A percentile compares a stretch with the other conserved stretches of the same genome.
phyloP scores from a whole-genome alignment of 192 early-diverging fungal species.

The Backusella macrospora region DNA sequence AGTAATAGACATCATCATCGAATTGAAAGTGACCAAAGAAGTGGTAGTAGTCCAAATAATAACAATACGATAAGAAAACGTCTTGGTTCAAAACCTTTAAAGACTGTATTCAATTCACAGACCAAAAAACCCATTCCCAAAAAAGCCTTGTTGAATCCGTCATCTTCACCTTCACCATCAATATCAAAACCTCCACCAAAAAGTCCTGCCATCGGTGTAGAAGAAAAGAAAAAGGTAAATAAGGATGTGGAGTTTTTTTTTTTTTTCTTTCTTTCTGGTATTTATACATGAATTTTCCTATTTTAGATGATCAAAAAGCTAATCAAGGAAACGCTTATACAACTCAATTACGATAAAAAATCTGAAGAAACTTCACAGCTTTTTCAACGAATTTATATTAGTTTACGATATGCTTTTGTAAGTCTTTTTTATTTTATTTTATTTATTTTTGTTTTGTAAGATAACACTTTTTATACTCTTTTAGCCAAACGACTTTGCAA shows the following conservation, averaged over 20 bases:
- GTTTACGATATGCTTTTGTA: constrained; percentile 1
- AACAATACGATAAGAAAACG: background rate
- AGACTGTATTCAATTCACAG: background rate
- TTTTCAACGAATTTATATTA: background rate
- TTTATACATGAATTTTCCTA: background rate
- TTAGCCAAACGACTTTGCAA: background rate
- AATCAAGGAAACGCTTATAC: background rate
- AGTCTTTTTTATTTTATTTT: background rate
- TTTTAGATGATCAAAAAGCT: background rate
- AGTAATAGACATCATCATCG: no score
- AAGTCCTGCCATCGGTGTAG: background rate
- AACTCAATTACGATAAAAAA: background rate
- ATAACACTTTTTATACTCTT: background rate
- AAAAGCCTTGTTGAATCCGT: background rate
- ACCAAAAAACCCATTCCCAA: constrained; percentile 2
- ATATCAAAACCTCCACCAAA: background rate
- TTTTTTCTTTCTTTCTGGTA: no score
- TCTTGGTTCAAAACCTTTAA: background rate
- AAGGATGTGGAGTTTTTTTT: background rate
- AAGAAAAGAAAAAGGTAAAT: background rate
- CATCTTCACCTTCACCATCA: background rate
- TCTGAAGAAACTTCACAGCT: background rate
- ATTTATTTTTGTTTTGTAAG: background rate
- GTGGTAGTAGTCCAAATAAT: no score
- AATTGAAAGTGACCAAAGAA: no score